Percentiles rank a stretch among this genome's conserved stretches.
These are phyloP conservation scores for Cairneyella variabilis DNA, from an alignment of 495 filamentous ascomycete genomes.

Conservation along the genomic window DNA sequence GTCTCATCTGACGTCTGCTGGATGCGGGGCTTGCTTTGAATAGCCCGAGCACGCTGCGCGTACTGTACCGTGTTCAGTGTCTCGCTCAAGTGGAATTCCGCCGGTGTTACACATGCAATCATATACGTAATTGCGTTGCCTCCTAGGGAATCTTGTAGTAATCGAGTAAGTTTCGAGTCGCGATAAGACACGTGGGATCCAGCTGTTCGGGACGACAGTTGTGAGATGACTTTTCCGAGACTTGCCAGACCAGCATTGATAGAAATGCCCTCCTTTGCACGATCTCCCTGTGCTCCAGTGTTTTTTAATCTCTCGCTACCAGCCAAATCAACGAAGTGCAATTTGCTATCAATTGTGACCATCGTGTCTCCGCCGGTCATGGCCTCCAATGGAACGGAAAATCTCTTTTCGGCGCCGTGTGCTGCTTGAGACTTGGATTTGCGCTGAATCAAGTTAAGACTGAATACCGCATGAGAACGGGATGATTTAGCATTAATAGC, in stretches of 20 bases:
- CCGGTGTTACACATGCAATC: conserved; percentile 97
- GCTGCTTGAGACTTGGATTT: conserved; percentile 58
- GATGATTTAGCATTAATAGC: conserved; percentile 98
- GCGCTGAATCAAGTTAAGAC: conserved; percentile 86
- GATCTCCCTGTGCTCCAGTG: conserved; percentile 90
- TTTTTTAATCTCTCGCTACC: conserved; percentile 98
- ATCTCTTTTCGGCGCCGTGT: conserved; percentile 67
- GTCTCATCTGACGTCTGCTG: conserved; percentile 87
- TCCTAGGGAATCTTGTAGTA: conserved; percentile 96
- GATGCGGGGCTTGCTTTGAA: conserved; percentile 95
- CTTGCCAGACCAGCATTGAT: conserved; percentile 97
- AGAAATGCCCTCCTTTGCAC: conserved; percentile 94
- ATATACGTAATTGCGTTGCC: conserved; percentile 99
- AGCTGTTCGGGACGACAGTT: conserved; percentile 83
- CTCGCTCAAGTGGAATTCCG: conserved; percentile 96
- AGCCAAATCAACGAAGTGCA: conserved; percentile 98
- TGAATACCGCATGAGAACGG: conserved; percentile 98
- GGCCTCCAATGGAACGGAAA: conserved; percentile 84
- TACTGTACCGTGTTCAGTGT: conserved; percentile 97
- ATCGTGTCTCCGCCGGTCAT: conserved; percentile 61
- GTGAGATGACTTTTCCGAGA: conserved; percentile 96
- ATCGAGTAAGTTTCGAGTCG: conserved; percentile 90
- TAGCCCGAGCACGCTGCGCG: conserved; percentile 90
- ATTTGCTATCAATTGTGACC: conserved; percentile 93
- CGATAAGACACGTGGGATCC: conserved; percentile 96